Percentiles rank a stretch among this genome's conserved stretches.
phyloP scores from a whole-genome alignment of 768 basidiomycete species.

The Boletus edulis region DNA sequence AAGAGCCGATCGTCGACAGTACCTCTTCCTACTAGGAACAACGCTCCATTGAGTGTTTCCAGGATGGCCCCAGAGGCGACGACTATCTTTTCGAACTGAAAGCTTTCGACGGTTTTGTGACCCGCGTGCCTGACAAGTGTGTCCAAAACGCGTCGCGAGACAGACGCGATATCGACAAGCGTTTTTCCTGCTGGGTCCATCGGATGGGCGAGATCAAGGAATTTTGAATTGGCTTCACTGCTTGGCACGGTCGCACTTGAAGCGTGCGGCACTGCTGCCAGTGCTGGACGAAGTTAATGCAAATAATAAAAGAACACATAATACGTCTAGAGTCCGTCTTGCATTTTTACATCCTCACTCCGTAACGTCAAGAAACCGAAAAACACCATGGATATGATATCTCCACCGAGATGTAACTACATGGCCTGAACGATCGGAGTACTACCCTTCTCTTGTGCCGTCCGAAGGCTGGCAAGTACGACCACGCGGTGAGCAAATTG shows the following conservation, averaged over 20 bases:
- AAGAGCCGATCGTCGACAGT: constrained; percentile 4
- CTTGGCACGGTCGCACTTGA: no score
- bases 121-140: background rate
- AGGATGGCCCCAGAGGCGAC: constrained; percentile 3
- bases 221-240: no score
- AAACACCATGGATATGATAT: no score
- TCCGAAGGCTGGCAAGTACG: constrained; percentile 47
- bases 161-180: constrained; percentile 2
- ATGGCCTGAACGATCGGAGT: constrained; percentile 48
- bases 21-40: background rate
- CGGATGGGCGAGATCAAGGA: no score
- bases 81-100: background rate
- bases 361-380: no score
- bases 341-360: no score
- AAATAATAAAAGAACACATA: no score
- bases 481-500: background rate
- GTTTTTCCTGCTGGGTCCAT: background rate
- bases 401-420: background rate
- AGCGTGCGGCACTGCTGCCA: no score
- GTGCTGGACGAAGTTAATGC: no score
- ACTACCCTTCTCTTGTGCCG: constrained; percentile 72
- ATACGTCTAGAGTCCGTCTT: no score
- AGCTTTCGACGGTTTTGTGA: background rate
- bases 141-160: background rate
- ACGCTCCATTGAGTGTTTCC: constrained; percentile 1